phyloP scores from a whole-genome alignment of 2,329 filamentous ascomycete species.

The Diaporthe aspalathi region DNA sequence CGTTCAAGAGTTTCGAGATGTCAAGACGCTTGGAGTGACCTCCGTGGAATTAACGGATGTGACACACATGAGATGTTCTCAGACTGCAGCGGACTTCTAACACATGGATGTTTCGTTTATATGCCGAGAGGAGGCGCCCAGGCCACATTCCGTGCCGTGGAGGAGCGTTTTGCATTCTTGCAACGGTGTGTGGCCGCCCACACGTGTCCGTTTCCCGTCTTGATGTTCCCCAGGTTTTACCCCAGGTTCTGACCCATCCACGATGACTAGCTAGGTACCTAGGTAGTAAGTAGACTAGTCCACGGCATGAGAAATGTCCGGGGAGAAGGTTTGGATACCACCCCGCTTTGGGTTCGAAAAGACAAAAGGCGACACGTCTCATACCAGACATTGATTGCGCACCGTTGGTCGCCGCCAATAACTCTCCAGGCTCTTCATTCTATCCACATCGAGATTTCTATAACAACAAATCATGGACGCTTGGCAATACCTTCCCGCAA shows the following conservation, averaged over 20 bases:
- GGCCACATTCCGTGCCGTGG: neutral
- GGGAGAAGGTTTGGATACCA: neutral
- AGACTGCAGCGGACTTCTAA: neutral
- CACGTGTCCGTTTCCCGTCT: neutral
- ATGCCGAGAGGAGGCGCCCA: neutral
- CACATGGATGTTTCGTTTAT: neutral
- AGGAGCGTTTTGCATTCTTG: neutral
- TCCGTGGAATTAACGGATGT: neutral
- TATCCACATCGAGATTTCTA: neutral
- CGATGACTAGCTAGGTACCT: too few species aligned
- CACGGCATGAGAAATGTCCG: neutral
- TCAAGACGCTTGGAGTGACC: neutral
- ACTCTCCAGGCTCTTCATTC: too few species aligned
- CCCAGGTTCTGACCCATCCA: neutral
- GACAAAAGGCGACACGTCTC: neutral
- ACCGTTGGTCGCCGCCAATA: too few species aligned
- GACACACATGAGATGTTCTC: too few species aligned
- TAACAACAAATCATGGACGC: neutral
- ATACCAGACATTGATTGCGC: too few species aligned
- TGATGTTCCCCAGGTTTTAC: neutral
- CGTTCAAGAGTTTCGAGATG: neutral
- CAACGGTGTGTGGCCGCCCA: neutral
- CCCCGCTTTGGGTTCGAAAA: neutral
- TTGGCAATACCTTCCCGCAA: neutral
- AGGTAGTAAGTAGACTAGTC: too few species aligned